phyloP scores from a whole-genome alignment of 306 rosid genomes.

The Cucumis hystrix region DNA sequence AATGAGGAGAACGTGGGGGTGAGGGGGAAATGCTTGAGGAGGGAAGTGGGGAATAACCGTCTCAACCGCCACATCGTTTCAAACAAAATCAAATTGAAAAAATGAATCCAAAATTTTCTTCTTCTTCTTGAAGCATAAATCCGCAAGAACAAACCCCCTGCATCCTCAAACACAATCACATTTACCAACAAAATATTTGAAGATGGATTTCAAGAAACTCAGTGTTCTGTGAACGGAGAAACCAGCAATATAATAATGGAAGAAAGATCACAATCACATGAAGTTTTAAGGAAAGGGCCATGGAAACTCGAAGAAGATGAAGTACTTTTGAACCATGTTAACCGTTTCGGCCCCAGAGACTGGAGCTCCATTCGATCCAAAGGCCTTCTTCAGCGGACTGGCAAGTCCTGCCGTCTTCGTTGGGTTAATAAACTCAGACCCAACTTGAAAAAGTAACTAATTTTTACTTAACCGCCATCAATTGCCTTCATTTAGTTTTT shows the following conservation, averaged over 20 bases:
- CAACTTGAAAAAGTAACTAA: constrained; percentile 65
- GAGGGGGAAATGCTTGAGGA: background rate
- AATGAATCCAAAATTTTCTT: no score
- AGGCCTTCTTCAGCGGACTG: constrained; percentile 75
- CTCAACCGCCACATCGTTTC: background rate
- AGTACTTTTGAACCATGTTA: constrained; percentile 53
- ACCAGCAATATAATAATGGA: background rate
- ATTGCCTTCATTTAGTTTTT: background rate
- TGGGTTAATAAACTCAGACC: constrained; percentile 95
- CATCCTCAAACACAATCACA: background rate
- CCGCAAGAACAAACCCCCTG: background rate
- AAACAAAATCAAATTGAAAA: background rate
- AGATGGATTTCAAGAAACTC: background rate
- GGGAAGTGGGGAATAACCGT: background rate
- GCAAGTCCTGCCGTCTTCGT: constrained; percentile 93
- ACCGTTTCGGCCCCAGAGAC: constrained; percentile 64
- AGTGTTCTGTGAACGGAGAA: background rate
- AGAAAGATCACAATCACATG: background rate
- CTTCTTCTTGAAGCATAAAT: background rate
- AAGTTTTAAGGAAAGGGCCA: background rate
- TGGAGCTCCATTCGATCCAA: constrained; percentile 99
- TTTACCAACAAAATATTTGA: background rate
- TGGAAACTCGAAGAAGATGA: constrained; percentile 17
- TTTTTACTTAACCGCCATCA: background rate
- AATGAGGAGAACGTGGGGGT: background rate